Base-by-base conservation (phyloP, 1,284 basidiomycete genomes). In the Phellinidium pouzarii region DNA sequence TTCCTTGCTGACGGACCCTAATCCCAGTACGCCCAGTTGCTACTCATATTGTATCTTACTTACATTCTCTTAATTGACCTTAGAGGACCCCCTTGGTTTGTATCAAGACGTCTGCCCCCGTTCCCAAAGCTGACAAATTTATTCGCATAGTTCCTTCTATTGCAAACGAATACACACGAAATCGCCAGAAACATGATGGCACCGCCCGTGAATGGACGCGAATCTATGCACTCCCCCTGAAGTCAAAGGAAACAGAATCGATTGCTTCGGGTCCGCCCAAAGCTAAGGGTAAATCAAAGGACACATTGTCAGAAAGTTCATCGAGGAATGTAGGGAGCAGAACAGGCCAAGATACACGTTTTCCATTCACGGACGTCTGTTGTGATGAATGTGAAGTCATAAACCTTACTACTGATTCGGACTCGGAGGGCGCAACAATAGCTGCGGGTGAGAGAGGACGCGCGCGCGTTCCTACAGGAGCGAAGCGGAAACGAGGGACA, bases 1-100 rank as follows among this genome's bases (percentile, higher is more conserved):
- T 0, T 91, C 89, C 0, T 77, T 94, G 3, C 73, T 94, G 44
- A 92, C 89, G 7, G 91, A 94, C 61, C 91, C 91, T 0, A 94
- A 94, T 69, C 91, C 91, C 1, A 78, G 88, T 91, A 65, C 58
- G 85, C 72, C 34, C 14, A 29, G 56, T 38, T 23, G 46, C 27
- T 47, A 14, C 41, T 49, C 50, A 11, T 37, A 34, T 29, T 12
- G 9, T 57, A 23, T 45, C 5, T 8, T 42, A 26, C 22, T 51
- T 38, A 46, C 42, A 49, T 20, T 53, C 47, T 46, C 40, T 40
- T 22, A 48, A 25, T 27, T 4, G 26, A 9, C 34, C 26, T 38
- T 43, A 87, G 86, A 78, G 62, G 85, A 89, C 60, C 86, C 85
- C 3, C 66, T 88, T 63, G 84, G 85, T 86, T 57, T 55, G 63